Base-by-base conservation (phyloP, 2,329 filamentous ascomycete species). In the Corynespora cassiicola region DNA sequence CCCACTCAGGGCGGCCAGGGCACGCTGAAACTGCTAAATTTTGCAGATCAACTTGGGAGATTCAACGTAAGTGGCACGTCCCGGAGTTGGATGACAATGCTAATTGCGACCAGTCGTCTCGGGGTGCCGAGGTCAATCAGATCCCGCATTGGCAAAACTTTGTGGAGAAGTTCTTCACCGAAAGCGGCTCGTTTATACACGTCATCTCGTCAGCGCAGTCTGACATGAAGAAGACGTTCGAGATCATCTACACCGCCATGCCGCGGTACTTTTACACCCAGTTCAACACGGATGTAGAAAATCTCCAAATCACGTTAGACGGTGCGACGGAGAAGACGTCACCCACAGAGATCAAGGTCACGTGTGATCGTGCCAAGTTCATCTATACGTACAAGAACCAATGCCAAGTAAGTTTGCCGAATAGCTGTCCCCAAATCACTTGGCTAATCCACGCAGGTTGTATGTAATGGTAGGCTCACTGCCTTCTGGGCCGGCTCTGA, bases 221-320 rank as follows among this genome's bases (percentile, higher is more conserved):
- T 40, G 81, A 84, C 28, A 76, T 74, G 12, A 80, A 86, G 38
- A 96, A 95, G 72, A 83, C 87, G 57, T 96, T 91, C 58, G 91
- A 96, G 64, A 90, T 97, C 31, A 81, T 86, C 3, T 88, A 82
- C 42, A 82, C 90, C 3, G 88, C 88, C 1, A 76, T 99, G 29
- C 83, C 92, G 21, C 84, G 92, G 58, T 97, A 94, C 68, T 96
- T 96, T 65, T 84, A 87, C 56, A 91, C 89, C 0, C 87, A 95
- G 58, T 96, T 94, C 63, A 85, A 86, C 40, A 92, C 89, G 45
- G 91, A 66, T 10, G 85, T 96, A 38, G 86, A 82, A 54, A 88
- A 85, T 37, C 88, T 97, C 55, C 90, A 96, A 65, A 80, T 97
- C 63, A 82, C 90, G 15, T 79, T 95, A 56, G 90, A 95, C 54